These are phyloP conservation scores for Leccinum olivaceoglutinosum DNA, from an alignment of 1,284 basidiomycete species.

Conservation along the genomic window DNA sequence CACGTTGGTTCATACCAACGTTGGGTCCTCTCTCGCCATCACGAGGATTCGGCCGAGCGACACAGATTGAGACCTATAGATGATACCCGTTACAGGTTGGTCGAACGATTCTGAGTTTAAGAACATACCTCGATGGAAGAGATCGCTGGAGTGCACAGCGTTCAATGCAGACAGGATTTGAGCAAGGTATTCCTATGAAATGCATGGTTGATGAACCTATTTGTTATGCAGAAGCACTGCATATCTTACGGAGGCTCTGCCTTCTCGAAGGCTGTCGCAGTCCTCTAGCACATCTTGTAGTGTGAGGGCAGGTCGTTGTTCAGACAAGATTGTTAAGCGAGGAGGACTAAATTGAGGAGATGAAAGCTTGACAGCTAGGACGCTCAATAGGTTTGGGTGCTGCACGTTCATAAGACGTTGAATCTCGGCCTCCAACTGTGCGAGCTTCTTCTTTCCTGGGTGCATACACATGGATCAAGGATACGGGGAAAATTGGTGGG, in stretches of 20 bases:
- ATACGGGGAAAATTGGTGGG: neutral
- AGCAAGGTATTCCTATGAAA: constrained; percentile 57
- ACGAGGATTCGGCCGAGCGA: no score
- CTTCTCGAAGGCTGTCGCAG: constrained; percentile 59
- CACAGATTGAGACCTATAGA: constrained; percentile 41
- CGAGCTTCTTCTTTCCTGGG: constrained; percentile 58
- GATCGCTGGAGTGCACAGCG: constrained; percentile 52
- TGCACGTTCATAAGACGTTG: constrained; percentile 51
- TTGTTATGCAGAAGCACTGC: constrained; percentile 10
- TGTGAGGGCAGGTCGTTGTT: constrained; percentile 58
- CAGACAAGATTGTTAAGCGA: constrained; percentile 57
- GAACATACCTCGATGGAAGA: constrained; percentile 58
- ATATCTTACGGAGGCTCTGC: constrained; percentile 49
- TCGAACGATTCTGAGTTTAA: neutral
- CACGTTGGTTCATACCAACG: no score
- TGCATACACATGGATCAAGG: neutral
- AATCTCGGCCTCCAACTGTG: constrained; percentile 59
- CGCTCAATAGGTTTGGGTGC: constrained; percentile 55
- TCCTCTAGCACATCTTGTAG: constrained; percentile 67
- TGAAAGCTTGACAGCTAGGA: constrained; percentile 61
- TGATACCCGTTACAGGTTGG: neutral
- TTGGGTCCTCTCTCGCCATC: constrained; percentile 32
- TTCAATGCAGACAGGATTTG: constrained; percentile 67
- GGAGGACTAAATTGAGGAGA: constrained; percentile 46
- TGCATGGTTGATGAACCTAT: neutral